Conservation (phyloP, 169 alveolate species). For the Neospora caninum region DNA sequence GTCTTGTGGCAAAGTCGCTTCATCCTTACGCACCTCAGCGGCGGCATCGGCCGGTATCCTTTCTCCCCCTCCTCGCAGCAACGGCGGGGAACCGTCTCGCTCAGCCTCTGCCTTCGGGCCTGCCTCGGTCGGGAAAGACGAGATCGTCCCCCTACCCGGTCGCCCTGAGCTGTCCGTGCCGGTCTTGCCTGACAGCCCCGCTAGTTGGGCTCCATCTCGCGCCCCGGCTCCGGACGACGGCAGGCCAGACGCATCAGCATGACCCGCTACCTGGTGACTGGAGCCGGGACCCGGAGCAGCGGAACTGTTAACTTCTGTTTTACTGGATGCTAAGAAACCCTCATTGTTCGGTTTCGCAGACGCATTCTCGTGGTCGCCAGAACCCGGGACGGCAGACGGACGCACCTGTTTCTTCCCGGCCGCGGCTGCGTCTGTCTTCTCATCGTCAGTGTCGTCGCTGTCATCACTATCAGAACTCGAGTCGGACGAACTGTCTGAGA, state of each 20-base stretch:
- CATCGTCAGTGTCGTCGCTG: conserved; percentile 11
- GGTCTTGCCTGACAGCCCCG: too few species aligned
- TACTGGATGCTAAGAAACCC: too few species aligned
- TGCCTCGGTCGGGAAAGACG: conserved; percentile 78
- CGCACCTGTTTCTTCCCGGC: not conserved
- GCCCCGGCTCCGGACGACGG: not conserved
- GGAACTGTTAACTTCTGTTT: too few species aligned
- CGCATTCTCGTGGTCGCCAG: not conserved
- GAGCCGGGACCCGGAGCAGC: not conserved
- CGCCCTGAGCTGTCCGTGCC: not conserved
- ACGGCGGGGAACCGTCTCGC: conserved; percentile 75
- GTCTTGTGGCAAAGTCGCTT: too few species aligned
- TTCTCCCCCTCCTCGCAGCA: conserved; percentile 71
- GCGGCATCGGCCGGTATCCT: conserved; percentile 55
- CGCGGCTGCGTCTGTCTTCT: not conserved
- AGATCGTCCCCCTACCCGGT: not conserved
- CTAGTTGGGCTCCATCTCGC: not conserved
- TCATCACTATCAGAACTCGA: not conserved
- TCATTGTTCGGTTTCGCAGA: too few species aligned
- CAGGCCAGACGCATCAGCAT: too few species aligned
- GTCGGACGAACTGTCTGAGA: not conserved
- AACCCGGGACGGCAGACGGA: not conserved
- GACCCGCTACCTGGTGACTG: too few species aligned
- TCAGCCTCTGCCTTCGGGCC: conserved; percentile 76
- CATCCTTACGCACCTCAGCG: not conserved